Evolutionary conservation across 2,329 filamentous ascomycete genomes (phyloP), one percentile per base, ranked within the genome.

Genomic region (Ophiosphaerella narmari): DNA sequence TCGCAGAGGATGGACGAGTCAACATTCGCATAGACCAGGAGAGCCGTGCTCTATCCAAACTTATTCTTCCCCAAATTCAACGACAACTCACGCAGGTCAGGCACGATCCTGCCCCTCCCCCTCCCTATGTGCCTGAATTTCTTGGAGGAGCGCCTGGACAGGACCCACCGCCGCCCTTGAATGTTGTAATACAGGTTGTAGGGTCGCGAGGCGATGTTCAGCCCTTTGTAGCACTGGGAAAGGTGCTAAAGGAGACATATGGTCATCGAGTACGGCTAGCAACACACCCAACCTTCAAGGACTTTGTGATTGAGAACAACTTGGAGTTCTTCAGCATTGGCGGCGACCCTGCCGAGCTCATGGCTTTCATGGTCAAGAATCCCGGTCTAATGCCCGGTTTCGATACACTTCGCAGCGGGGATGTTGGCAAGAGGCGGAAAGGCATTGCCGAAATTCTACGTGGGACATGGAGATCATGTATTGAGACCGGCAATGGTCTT

Each of bases 361-460:
- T 80, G 78, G 89, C 90, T 3, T 95, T 93, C 64, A 95, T 95
- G 90, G 90, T 94, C 39, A 92, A 92, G 72, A 89, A 94, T 60
- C 90, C 91, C 0, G 89, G 90, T 0, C 77, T 96, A 29, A 90
- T 95, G 86, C 91, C 91, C 1, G 88, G 88, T 0, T 84, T 93
- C 50, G 87, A 92, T 41, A 86, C 88, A 1, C 74, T 95, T 41
- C 86, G 85, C 52, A 88, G 82, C 56, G 90, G 90, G 7, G 90
- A 94, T 66, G 84, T 96, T 42, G 86, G 83, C 36, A 88, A 86
- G 71, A 80, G 90, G 26, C 82, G 90, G 26, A 85, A 82, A 55
- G 89, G 88, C 13, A 91, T 95, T 54, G 84, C 86, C 50, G 82
- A 90, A 52, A 92, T 94, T 54, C 76, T 96, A n/a, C 77, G 88